These are phyloP conservation scores for Komagataella populi DNA, from an alignment of 805 yeast species.

Conservation along the genomic window DNA sequence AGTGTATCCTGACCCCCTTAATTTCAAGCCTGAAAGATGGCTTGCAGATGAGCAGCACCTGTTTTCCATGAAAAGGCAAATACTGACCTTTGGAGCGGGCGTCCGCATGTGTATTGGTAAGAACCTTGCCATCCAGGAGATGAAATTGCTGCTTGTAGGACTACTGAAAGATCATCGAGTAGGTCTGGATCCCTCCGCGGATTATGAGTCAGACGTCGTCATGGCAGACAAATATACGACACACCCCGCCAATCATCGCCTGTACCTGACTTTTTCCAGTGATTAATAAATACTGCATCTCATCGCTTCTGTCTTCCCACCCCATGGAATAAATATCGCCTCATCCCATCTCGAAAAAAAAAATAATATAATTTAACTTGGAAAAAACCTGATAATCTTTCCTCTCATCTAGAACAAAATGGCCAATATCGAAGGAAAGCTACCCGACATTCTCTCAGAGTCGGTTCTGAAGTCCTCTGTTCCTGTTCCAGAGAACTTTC, in stretches of 20 bases:
- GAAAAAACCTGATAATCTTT: conserved; percentile 34
- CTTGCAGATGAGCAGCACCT: conserved; percentile 24
- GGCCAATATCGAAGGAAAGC: not conserved
- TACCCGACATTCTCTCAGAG: conserved; percentile 72
- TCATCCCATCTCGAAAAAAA: not conserved
- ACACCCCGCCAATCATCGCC: conserved; percentile 8
- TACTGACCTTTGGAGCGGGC: conserved; percentile 66
- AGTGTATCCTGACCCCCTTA: conserved; percentile 37
- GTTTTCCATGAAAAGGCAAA: conserved; percentile 31
- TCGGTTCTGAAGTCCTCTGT: conserved; percentile 83
- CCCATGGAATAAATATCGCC: not conserved
- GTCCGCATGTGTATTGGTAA: conserved; percentile 64
- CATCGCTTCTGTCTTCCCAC: not conserved
- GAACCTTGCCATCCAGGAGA: conserved; percentile 53
- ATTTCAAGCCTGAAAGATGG: conserved; percentile 56
- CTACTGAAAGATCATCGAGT: conserved; percentile 33
- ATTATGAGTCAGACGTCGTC: conserved; percentile 10
- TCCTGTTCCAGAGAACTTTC: conserved; percentile 72
- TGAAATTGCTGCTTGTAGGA: conserved; percentile 41
- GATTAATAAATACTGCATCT: not conserved
- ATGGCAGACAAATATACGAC: conserved; percentile 20
- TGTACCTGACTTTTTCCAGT: not conserved
- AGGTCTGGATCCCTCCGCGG: conserved; percentile 10
- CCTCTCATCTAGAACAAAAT: conserved; percentile 38
- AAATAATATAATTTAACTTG: conserved; percentile 15